Base-by-base conservation (phyloP, 495 filamentous ascomycete species). In the Xylaria nigripes region DNA sequence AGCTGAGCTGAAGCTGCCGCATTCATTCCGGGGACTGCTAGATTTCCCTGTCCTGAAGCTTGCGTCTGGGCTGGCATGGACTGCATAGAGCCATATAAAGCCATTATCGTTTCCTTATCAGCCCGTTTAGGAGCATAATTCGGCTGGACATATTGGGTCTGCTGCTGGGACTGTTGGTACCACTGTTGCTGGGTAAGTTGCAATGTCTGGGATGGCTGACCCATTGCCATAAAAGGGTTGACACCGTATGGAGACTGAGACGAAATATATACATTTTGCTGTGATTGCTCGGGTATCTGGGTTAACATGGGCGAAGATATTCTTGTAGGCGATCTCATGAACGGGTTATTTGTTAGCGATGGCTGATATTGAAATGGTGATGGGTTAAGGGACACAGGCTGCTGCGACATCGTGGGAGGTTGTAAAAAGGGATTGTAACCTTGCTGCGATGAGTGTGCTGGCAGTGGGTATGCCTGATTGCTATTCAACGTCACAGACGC, bases 31-130 rank as follows among this genome's bases (percentile, higher is more conserved):
- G 55, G 55, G 50, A 67, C 29, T 48, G 55, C 40, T 1, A 56
- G 44, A 15, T 42, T 49, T 45, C 29, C 60, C 42, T 61, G 60
- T 38, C 48, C 50, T 47, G 55, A 58, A 18, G 16, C 25, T 42
- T 57, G 61, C 18, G 68, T 60, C 18, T 68, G 70, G 18, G 69
- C 66, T 7, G 85, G 80, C 6, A 84, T 81, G 6, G 86, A 72
- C n/a, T 89, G 86, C 15, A 86, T 81, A 50, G 89, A 77, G 66
- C 85, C 86, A 70, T 91, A 98, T 5, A 98, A 71, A 12, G 90
- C 87, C 55, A 98, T 78, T 60, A 98, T 97, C 45, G 83, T 85
- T 10, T 81, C 81, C 60, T 95, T 98, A 64, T 95, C 83, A 1
- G 75, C 62, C 38, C 71, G 60, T 22, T 67, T 63, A 16, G 67